Evolutionary conservation across 257 asterid species (phyloP).

Genomic region (Capsicum rhomboideum): DNA sequence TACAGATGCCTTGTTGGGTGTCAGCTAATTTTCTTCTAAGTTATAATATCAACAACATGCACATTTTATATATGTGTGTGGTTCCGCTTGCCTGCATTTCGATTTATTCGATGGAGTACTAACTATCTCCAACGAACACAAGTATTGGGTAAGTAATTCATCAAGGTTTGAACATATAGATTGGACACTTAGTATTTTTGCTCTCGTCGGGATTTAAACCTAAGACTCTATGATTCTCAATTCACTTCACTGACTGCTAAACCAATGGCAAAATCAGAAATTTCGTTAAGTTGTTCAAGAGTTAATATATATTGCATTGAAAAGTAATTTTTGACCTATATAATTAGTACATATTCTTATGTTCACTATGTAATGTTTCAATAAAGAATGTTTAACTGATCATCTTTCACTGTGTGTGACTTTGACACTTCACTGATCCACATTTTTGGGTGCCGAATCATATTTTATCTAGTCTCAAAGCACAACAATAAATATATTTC

Average conservation of each 20-base stretch:
- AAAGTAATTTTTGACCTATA: neutral
- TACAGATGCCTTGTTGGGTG: neutral
- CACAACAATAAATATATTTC: neutral
- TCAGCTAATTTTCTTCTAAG: too few relatives aligned
- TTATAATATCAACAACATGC: too few relatives aligned
- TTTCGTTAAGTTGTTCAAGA: neutral
- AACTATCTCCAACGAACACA: neutral
- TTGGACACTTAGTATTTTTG: neutral
- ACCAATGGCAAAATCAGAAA: neutral
- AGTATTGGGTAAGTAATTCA: neutral
- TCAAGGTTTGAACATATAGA: neutral
- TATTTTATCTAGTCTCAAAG: neutral
- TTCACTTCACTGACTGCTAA: neutral
- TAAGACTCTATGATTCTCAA: neutral
- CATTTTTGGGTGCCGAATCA: too few relatives aligned
- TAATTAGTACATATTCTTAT: neutral
- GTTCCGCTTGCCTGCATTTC: neutral
- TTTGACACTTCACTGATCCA: too few relatives aligned
- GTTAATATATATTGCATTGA: neutral
- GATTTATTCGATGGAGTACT: neutral
- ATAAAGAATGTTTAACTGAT: neutral
- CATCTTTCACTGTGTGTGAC: neutral
- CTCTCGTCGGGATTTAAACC: fast-evolving
- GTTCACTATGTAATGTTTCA: neutral
- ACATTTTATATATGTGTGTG: neutral